Evolutionary conservation across 331 rosid genomes (phyloP).

Genomic region (Malus hybrid): DNA sequence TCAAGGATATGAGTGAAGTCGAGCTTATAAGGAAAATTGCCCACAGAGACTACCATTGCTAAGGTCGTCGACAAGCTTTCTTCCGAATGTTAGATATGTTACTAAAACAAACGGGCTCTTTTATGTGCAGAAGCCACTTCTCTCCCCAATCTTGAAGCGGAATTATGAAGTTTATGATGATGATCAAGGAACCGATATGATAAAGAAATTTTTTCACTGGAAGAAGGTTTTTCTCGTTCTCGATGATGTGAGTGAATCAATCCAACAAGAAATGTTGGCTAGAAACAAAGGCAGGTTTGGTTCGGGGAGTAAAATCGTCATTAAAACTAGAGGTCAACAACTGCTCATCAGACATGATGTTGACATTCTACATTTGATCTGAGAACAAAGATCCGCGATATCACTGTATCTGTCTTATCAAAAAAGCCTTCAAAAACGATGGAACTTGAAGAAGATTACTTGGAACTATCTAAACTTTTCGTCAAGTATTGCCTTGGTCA

Average conservation of each 20-base stretch:
- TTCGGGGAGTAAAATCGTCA: neutral
- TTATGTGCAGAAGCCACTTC: neutral
- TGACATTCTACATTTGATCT: neutral
- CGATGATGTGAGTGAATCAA: neutral
- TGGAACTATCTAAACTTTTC: no score
- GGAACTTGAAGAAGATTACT: no score
- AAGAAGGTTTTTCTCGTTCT: neutral
- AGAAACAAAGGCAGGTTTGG: neutral
- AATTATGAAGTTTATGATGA: neutral
- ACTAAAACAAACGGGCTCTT: neutral
- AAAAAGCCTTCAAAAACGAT: no score
- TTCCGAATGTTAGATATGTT: neutral
- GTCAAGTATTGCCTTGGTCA: no score
- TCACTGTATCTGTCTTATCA: no score
- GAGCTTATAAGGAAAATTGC: neutral
- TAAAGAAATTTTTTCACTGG: neutral
- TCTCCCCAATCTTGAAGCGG: neutral
- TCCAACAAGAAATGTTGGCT: neutral
- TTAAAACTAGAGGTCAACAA: neutral
- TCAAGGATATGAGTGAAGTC: neutral
- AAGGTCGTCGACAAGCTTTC: no score
- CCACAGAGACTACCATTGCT: slow-evolving; percentile 1
- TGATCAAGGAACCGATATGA: neutral
- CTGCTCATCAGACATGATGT: neutral
- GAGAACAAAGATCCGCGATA: no score